Conservation (phyloP, 768 basidiomycete species). For the Mycena metata region DNA sequence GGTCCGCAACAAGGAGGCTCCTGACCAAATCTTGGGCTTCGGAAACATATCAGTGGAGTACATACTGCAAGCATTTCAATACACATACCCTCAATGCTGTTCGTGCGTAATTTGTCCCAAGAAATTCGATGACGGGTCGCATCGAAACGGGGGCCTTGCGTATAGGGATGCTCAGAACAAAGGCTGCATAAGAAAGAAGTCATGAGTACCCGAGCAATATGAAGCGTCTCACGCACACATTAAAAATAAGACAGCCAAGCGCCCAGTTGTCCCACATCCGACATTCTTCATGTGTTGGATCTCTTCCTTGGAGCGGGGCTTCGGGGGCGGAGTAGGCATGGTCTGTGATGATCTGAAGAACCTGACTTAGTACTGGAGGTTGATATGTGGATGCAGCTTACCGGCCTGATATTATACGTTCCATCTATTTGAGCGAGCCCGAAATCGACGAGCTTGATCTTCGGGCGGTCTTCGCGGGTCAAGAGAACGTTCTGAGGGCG, state of each 20-base stretch:
- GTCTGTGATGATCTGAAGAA: background rate
- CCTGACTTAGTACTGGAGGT: no score
- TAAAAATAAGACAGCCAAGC: constrained; percentile 12
- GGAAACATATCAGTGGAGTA: background rate
- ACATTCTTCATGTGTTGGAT: background rate
- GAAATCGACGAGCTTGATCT: constrained; percentile 73
- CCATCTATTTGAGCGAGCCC: constrained; percentile 70
- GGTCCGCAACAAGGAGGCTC: constrained; percentile 2
- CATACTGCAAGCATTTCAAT: no score
- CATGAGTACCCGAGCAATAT: background rate
- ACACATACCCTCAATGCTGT: background rate
- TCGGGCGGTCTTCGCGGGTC: constrained; percentile 53
- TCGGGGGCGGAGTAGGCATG: constrained; percentile 19
- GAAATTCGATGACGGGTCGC: background rate
- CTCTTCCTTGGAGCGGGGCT: background rate
- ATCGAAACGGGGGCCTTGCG: background rate
- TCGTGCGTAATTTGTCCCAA: background rate
- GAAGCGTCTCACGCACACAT: background rate
- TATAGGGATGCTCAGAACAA: background rate
- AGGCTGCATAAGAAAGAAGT: background rate
- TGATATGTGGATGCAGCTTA: background rate
- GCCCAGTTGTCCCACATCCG: constrained; percentile 25
- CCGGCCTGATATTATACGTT: constrained; percentile 37
- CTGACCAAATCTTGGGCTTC: constrained; percentile 17
- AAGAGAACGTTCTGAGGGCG: constrained; percentile 62